A percentile compares a stretch with the other conserved stretches of the same genome.
These are phyloP conservation scores for Nitzschia inconspicua DNA, from an alignment of 108 stramenopile genomes.

Conservation along the genomic window DNA sequence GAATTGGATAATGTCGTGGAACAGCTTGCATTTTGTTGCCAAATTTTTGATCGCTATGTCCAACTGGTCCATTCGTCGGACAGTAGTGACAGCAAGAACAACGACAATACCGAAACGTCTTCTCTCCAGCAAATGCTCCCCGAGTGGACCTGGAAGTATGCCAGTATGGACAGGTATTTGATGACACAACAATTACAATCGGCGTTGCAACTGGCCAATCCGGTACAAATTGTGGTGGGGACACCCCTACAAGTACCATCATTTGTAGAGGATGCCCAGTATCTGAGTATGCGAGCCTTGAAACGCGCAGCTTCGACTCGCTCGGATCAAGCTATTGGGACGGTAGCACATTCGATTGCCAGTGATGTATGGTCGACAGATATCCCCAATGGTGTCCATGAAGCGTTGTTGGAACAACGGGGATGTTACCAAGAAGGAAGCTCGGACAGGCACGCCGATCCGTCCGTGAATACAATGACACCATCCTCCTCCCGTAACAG, in stretches of 20 bases:
- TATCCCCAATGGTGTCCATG: slow-evolving; percentile 46
- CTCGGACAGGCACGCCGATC: not conserved
- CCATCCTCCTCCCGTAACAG: slow-evolving; percentile 22
- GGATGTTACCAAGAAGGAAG: slow-evolving; percentile 34
- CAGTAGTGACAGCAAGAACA: not conserved
- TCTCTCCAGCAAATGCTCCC: slow-evolving; percentile 25
- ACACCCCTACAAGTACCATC: slow-evolving; percentile 58
- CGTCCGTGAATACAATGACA: not conserved
- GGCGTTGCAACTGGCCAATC: slow-evolving; percentile 39
- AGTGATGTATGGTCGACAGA: slow-evolving; percentile 77
- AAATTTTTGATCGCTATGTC: slow-evolving; percentile 68
- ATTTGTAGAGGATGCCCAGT: slow-evolving; percentile 86
- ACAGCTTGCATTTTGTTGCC: slow-evolving; percentile 79
- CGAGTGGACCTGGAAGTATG: slow-evolving; percentile 71
- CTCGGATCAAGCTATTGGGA: slow-evolving; percentile 72
- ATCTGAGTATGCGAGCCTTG: slow-evolving; percentile 63
- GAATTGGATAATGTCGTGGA: slow-evolving; percentile 64
- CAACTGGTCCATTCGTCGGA: slow-evolving; percentile 20
- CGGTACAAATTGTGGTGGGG: slow-evolving; percentile 57
- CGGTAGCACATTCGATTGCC: slow-evolving; percentile 75
- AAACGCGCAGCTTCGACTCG: slow-evolving; percentile 76
- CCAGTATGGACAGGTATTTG: slow-evolving; percentile 46
- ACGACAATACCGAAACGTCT: not conserved
- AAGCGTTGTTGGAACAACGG: slow-evolving; percentile 61
- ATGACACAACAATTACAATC: slow-evolving; percentile 37